Percentiles rank a stretch among this genome's conserved stretches.
Evolutionary conservation across 2,329 filamentous ascomycete genomes (phyloP).

Genomic region (Nemania bipapillata): DNA sequence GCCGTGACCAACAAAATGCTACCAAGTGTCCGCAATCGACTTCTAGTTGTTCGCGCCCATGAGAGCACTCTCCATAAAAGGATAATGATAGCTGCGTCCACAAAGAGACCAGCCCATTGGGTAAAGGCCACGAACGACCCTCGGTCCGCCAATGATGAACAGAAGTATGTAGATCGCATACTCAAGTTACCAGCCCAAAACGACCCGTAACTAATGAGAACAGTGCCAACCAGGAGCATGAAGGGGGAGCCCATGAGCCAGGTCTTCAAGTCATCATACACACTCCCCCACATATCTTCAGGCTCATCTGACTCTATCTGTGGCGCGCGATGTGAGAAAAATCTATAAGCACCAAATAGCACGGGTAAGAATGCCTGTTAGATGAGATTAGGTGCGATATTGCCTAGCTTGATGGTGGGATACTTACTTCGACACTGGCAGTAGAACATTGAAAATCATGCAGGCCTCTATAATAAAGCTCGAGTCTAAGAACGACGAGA

Average conservation of each 20-base stretch:
- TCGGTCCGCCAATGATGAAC: constrained; percentile 58
- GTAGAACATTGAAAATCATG: constrained; percentile 62
- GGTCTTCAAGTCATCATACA: constrained; percentile 60
- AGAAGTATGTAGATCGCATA: constrained; percentile 63
- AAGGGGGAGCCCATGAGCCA: constrained; percentile 60
- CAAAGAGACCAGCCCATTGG: constrained; percentile 58
- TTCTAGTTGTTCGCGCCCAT: constrained; percentile 62
- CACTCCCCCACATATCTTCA: constrained; percentile 58
- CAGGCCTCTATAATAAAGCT: constrained; percentile 60
- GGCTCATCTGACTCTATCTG: constrained; percentile 59
- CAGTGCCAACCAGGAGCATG: constrained; percentile 52
- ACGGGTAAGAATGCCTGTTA: constrained; percentile 60
- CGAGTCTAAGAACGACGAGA: constrained; percentile 60
- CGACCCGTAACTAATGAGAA: constrained; percentile 58
- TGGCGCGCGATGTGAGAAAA: constrained; percentile 53
- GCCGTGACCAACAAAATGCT: constrained; percentile 57
- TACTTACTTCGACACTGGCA: constrained; percentile 61
- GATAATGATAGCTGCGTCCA: constrained; percentile 61
- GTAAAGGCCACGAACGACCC: constrained; percentile 53
- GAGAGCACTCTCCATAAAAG: constrained; percentile 63
- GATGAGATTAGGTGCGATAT: constrained; percentile 7
- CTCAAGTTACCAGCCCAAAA: constrained; percentile 56
- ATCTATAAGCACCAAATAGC: constrained; percentile 59
- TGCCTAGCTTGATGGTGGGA: too few relatives aligned
- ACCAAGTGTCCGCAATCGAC: constrained; percentile 59